Conservation (phyloP, 345 rosid species). For the Crucihimalaya himalaica region DNA sequence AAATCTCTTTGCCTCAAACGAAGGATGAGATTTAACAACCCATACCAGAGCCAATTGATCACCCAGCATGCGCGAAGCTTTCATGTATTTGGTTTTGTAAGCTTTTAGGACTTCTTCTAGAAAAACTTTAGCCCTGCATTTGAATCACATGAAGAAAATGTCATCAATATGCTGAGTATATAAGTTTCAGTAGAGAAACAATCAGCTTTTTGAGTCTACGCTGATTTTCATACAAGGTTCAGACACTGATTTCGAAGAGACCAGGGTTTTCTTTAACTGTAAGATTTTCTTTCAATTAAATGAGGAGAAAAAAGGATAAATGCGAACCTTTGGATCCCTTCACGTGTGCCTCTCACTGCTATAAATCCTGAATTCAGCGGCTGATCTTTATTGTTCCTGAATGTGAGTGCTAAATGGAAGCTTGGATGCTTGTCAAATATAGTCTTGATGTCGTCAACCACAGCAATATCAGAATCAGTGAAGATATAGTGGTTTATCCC, state of each 20-base stretch:
- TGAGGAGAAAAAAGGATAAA: slow-evolving; percentile 9
- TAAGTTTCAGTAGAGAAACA: background rate
- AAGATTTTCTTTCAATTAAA: slow-evolving; percentile 2
- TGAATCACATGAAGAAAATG: background rate
- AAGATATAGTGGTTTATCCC: slow-evolving; percentile 66
- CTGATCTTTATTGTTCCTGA: slow-evolving; percentile 91
- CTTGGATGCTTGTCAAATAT: slow-evolving; percentile 57
- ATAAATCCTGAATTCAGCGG: slow-evolving; percentile 95
- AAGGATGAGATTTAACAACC: slow-evolving; percentile 63
- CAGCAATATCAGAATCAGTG: slow-evolving; percentile 86
- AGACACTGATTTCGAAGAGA: background rate
- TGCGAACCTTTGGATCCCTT: slow-evolving; percentile 68
- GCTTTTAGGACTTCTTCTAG: slow-evolving; percentile 64
- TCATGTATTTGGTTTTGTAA: slow-evolving; percentile 68
- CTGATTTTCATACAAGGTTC: background rate
- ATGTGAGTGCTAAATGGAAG: slow-evolving; percentile 86
- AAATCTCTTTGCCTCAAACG: slow-evolving; percentile 69
- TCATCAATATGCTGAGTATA: background rate
- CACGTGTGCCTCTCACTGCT: slow-evolving; percentile 86
- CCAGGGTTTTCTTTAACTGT: background rate
- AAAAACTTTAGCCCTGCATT: slow-evolving; percentile 72
- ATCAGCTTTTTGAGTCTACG: background rate
- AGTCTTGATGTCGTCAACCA: slow-evolving; percentile 66
- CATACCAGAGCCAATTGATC: slow-evolving; percentile 86
- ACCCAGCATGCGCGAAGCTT: slow-evolving; percentile 93